Conservation (phyloP, 371 early-diverging fungal genomes). For the Mucor plumbeus region DNA sequence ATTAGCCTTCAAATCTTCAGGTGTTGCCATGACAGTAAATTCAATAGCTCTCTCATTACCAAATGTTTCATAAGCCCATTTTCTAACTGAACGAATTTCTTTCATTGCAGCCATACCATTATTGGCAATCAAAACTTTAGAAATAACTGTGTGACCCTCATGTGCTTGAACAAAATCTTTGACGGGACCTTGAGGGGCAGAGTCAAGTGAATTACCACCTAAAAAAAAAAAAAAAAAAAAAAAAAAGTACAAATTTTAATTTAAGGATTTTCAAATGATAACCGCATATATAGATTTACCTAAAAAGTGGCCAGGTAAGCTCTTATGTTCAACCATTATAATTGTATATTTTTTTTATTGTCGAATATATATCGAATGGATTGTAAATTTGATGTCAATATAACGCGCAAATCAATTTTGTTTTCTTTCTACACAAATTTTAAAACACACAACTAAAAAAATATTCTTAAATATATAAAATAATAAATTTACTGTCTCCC, state of each 20-base stretch:
- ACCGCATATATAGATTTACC: conserved; percentile 14
- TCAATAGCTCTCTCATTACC: conserved; percentile 95
- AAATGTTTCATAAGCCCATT: conserved; percentile 98
- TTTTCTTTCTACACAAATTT: not conserved
- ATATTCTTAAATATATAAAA: not conserved
- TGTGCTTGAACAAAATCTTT: conserved; percentile 79
- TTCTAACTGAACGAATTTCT: conserved; percentile 96
- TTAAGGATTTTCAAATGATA: not conserved
- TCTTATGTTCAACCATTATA: conserved; percentile 28
- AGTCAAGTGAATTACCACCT: conserved; percentile 69
- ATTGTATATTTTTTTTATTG: not conserved
- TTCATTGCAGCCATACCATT: conserved; percentile 99
- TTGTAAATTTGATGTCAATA: not conserved
- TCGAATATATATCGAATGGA: not conserved
- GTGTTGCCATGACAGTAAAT: conserved; percentile 98
- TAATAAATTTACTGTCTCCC: conserved; percentile 13
- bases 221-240: not conserved
- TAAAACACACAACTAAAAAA: conserved; percentile 1
- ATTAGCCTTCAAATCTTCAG: conserved; percentile 95
- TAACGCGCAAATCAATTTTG: conserved; percentile 6
- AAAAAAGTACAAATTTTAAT: not conserved
- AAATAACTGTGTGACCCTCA: conserved; percentile 88
- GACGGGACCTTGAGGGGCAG: conserved; percentile 62
- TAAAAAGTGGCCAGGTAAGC: conserved; percentile 33
- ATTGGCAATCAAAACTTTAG: conserved; percentile 95